Percentiles rank a stretch among this genome's conserved stretches.
Conservation (phyloP, 768 basidiomycete species). For the Tricholoma hemisulphureum region DNA sequence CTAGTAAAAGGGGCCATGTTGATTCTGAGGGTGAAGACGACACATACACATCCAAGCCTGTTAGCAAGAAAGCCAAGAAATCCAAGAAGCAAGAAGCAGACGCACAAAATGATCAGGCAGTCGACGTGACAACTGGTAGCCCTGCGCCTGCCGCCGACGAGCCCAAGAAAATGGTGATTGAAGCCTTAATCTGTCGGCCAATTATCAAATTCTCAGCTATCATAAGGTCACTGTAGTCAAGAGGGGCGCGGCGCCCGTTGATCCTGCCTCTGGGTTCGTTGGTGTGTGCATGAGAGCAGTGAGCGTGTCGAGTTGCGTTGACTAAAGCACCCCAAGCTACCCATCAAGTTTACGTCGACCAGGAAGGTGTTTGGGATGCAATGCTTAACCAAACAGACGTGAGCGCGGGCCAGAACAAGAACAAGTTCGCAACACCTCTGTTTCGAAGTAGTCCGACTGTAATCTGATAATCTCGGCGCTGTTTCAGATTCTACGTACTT, state of each 20-base stretch:
- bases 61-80: constrained; percentile 28
- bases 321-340: no score
- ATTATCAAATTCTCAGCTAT: constrained; percentile 5
- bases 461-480: neutral
- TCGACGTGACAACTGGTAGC: constrained; percentile 9
- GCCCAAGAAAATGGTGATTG: constrained; percentile 46
- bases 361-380: constrained; percentile 51
- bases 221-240: constrained; percentile 41
- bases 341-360: constrained; percentile 48
- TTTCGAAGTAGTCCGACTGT: neutral
- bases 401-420: constrained; percentile 48
- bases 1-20: constrained; percentile 31
- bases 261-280: constrained; percentile 43
- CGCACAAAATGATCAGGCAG: constrained; percentile 20
- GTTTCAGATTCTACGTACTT: constrained; percentile 53
- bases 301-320: no score
- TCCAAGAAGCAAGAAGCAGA: constrained; percentile 29
- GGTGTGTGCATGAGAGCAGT: constrained; percentile 36
- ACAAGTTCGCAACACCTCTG: constrained; percentile 40
- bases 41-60: constrained; percentile 24
- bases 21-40: constrained; percentile 29
- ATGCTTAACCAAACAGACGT: constrained; percentile 64
- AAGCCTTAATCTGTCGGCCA: neutral
- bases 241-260: constrained; percentile 56
- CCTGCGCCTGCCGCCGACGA: constrained; percentile 20